phyloP scores from a whole-genome alignment of 2,329 filamentous ascomycete species.

The Mariannaea sp. region DNA sequence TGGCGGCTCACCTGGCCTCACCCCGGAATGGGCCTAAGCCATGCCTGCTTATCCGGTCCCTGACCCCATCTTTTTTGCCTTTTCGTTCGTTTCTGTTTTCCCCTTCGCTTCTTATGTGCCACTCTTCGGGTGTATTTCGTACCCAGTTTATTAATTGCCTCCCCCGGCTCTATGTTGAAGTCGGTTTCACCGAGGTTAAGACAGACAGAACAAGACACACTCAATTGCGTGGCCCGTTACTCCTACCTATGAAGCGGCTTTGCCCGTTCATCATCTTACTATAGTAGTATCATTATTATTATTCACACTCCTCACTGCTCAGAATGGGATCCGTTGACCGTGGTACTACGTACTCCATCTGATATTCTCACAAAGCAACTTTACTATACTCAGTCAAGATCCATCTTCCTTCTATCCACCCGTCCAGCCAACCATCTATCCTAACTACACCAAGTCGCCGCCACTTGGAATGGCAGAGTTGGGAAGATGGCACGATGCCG shows the following conservation, averaged over 20 bases:
- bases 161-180: constrained; percentile 17
- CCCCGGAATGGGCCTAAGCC: constrained; percentile 19
- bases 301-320: too few species aligned
- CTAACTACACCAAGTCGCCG: constrained; percentile 7
- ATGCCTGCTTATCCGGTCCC: constrained; percentile 11
- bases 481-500: constrained; percentile 20
- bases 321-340: too few species aligned
- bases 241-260: not conserved
- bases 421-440: constrained; percentile 1
- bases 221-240: not conserved
- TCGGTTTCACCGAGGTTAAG: constrained; percentile 36
- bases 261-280: not conserved
- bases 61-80: constrained; percentile 24
- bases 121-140: too few species aligned
- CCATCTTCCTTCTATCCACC: not conserved
- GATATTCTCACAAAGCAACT: not conserved
- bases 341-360: too few species aligned
- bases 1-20: constrained; percentile 11
- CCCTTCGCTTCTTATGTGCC: not conserved
- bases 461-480: constrained; percentile 5
- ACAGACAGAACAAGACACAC: not conserved
- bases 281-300: too few species aligned
- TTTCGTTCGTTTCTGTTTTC: constrained; percentile 13
- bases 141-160: not conserved
- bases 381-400: not conserved